Percentiles rank a stretch among this genome's conserved stretches.
Evolutionary conservation across 768 basidiomycete species (phyloP).

Genomic region (Suillus decipiens): DNA sequence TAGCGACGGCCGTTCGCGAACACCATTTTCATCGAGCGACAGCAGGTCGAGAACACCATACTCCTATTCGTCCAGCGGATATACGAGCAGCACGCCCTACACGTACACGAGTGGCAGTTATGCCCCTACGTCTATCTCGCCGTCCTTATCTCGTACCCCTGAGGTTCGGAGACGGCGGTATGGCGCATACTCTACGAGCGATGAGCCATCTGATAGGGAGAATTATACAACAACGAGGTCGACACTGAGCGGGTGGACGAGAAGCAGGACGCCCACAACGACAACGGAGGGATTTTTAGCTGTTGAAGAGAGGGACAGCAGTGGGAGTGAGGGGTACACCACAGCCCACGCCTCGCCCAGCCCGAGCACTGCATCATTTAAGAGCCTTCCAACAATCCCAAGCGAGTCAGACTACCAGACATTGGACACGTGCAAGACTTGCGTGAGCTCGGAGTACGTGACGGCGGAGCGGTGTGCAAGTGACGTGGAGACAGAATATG

Average conservation of each 20-base stretch:
- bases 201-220: slow-evolving; percentile 60
- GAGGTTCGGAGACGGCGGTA: slow-evolving; percentile 57
- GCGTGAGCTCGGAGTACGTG: slow-evolving; percentile 46
- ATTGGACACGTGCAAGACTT: slow-evolving; percentile 44
- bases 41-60: slow-evolving; percentile 15
- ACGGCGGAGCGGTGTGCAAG: slow-evolving; percentile 48
- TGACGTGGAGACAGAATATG: slow-evolving; percentile 47
- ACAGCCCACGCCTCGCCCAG: slow-evolving; percentile 32
- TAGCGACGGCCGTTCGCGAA: slow-evolving; percentile 5
- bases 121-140: slow-evolving; percentile 38
- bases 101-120: slow-evolving; percentile 29
- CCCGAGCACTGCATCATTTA: slow-evolving; percentile 52
- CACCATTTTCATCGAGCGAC: slow-evolving; percentile 13
- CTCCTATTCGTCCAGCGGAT: slow-evolving; percentile 17
- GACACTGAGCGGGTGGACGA: slow-evolving; percentile 35
- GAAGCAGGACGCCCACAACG: slow-evolving; percentile 35
- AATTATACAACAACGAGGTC: slow-evolving; percentile 41
- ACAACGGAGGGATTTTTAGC: slow-evolving; percentile 30
- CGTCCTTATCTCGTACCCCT: slow-evolving; percentile 60
- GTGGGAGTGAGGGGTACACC: slow-evolving; percentile 55
- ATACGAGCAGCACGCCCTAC: slow-evolving; percentile 18
- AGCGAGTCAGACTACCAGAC: slow-evolving; percentile 50
- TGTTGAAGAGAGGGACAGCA: slow-evolving; percentile 33
- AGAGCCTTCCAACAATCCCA: slow-evolving; percentile 61
- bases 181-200: slow-evolving; percentile 35